Percentiles rank a stretch among this genome's conserved stretches.
These are phyloP conservation scores for Candida smagusa DNA, from an alignment of 1,139 yeast species.

Conservation along the genomic window DNA sequence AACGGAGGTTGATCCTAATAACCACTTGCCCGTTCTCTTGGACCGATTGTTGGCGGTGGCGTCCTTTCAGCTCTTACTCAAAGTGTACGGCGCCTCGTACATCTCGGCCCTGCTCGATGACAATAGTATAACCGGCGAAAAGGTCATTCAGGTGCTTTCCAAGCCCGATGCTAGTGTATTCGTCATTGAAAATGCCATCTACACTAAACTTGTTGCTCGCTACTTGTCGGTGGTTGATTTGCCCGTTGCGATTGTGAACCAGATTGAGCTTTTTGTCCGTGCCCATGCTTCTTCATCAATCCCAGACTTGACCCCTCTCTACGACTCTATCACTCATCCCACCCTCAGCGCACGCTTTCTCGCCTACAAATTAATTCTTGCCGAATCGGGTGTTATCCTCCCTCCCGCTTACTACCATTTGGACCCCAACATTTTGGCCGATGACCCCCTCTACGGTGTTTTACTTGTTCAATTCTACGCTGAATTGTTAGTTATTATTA, in stretches of 20 bases:
- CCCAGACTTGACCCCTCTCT: neutral
- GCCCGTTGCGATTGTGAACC: slow-evolving; percentile 15
- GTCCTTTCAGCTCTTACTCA: slow-evolving; percentile 16
- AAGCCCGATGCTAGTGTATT: slow-evolving; percentile 17
- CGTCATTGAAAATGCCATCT: slow-evolving; percentile 11
- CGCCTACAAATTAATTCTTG: slow-evolving; percentile 18
- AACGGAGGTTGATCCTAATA: slow-evolving; percentile 21
- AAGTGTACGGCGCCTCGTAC: no score
- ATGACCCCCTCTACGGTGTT: slow-evolving; percentile 26
- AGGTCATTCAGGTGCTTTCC: no score
- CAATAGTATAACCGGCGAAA: no score
- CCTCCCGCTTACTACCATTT: slow-evolving; percentile 12
- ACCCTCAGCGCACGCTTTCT: slow-evolving; percentile 21
- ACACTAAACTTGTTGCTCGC: slow-evolving; percentile 8
- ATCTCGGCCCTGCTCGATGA: no score
- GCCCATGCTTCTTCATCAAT: slow-evolving; percentile 5
- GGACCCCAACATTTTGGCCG: slow-evolving; percentile 9
- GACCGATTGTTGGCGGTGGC: slow-evolving; percentile 19
- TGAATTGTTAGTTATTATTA: slow-evolving; percentile 4
- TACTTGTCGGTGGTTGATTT: slow-evolving; percentile 9
- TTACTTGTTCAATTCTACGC: slow-evolving; percentile 27
- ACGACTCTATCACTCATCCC: slow-evolving; percentile 7
- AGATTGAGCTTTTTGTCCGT: slow-evolving; percentile 17
- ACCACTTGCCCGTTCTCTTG: slow-evolving; percentile 19
- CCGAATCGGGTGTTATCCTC: slow-evolving; percentile 7